Evolutionary conservation across 1,139 yeast genomes (phyloP).

Genomic region (Kluyveromyces sp.): DNA sequence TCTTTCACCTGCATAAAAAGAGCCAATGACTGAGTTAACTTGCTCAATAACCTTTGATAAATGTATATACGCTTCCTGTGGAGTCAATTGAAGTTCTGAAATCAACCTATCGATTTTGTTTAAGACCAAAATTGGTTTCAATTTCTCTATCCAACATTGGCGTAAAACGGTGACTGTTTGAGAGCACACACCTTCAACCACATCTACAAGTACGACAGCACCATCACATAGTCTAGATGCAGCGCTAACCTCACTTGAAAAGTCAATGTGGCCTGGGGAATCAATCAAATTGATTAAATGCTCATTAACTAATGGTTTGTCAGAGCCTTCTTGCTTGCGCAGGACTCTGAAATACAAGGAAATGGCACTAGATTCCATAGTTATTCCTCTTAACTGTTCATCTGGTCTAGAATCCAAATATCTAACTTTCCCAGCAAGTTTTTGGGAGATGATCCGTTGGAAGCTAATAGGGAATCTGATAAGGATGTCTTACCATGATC

Average conservation of each 20-base stretch:
- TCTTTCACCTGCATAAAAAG: slow-evolving; percentile 87
- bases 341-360: slow-evolving; percentile 72
- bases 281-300: slow-evolving; percentile 87
- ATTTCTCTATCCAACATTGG: slow-evolving; percentile 91
- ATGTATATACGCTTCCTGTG: slow-evolving; percentile 81
- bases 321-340: slow-evolving; percentile 38
- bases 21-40: slow-evolving; percentile 90
- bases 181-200: slow-evolving; percentile 96
- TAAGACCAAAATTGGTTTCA: slow-evolving; percentile 83
- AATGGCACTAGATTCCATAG: slow-evolving; percentile 95
- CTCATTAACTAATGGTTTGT: slow-evolving; percentile 49
- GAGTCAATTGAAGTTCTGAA: slow-evolving; percentile 72
- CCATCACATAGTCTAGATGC: slow-evolving; percentile 96
- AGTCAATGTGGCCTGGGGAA: slow-evolving; percentile 98
- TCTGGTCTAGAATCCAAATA: slow-evolving; percentile 91
- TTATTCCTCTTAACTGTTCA: slow-evolving; percentile 92
- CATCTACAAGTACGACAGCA: slow-evolving; percentile 90
- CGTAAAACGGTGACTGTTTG: slow-evolving; percentile 92
- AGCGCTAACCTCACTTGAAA: slow-evolving; percentile 90
- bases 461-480: slow-evolving; percentile 85
- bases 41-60: slow-evolving; percentile 75
- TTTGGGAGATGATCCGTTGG: slow-evolving; percentile 89
- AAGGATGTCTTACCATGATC: slow-evolving; percentile 97
- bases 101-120: slow-evolving; percentile 88
- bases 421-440: slow-evolving; percentile 91